Evolutionary conservation across 2,329 filamentous ascomycete species (phyloP), one percentile per base, ranked within the genome.

Genomic region (Coleophoma crateriformis): DNA sequence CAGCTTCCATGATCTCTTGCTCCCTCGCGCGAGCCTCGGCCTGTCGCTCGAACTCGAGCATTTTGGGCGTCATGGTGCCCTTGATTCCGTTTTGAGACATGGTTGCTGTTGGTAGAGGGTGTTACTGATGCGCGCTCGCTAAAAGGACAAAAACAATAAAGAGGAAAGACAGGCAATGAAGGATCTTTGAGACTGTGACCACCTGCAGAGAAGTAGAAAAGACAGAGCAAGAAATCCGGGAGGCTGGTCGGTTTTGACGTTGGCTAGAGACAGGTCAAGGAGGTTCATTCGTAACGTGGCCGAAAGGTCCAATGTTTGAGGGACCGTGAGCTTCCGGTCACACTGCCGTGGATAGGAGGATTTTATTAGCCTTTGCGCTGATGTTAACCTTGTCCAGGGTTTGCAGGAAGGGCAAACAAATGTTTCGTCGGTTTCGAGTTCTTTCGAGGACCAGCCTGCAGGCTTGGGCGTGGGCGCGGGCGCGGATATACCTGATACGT

Each of bases 41-140:
- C 40, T 64, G 62, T 13, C 62, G 51, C 40, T 64, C 62, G 37
- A 58, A 63, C 39, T 64, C 61, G 32, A 63, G 43, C 58, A 64
- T 64, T 35, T 58, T 57, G 14, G 61, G 58, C 3, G 61, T 62
- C 15, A 58, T 49, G 22, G 60, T 62, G 11, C 49, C 70, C 64
- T 44, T 44, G 41, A 44, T n/a, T 15, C 41, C 41, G 15, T 44
- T 44, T 44, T 22, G 12, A 10, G 41, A 20, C 41, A 44, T 44
- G 41, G 12, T 44, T 44, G 27, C 19, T 11, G 27, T 33, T 44
- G 41, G 27, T 15, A 32, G 14, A 44, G 20, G 8, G 41, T 13
- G 32, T 15, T 7, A 27, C 15, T 32, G 32, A 44, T 38, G 27
- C n/a, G 15, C 15, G 20, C 12, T 27, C 41, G 3, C 12, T n/a